These are phyloP conservation scores for Myotisia sp. DNA, from an alignment of 2,329 filamentous ascomycete species.

Conservation along the genomic window DNA sequence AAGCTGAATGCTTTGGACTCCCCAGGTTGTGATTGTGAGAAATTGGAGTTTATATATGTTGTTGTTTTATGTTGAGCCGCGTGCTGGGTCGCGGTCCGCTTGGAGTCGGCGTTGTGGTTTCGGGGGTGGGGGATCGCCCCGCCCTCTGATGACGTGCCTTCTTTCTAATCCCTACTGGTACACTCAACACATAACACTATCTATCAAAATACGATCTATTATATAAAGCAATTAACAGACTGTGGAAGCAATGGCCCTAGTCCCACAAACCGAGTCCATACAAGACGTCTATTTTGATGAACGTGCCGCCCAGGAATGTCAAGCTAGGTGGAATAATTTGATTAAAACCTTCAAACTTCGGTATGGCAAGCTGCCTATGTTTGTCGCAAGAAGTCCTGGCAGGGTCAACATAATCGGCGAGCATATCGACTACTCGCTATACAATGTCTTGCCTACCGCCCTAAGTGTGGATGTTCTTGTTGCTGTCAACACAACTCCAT, in stretches of 20 bases:
- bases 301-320: constrained; percentile 61
- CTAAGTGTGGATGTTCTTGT: constrained; percentile 83
- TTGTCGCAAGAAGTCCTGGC: constrained; percentile 79
- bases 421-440: constrained; percentile 97
- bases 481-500: constrained; percentile 48
- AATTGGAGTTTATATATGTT: too few species aligned
- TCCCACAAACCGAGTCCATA: constrained; percentile 62
- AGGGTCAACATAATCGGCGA: constrained; percentile 97
- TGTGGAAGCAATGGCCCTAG: constrained; percentile 35
- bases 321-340: constrained; percentile 60
- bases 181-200: too few species aligned
- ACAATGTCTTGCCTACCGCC: constrained; percentile 90
- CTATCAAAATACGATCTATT: too few species aligned
- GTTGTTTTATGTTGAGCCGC: too few species aligned
- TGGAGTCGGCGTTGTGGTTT: too few species aligned
- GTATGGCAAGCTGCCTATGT: constrained; percentile 59
- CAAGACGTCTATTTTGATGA: constrained; percentile 71
- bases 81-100: too few species aligned
- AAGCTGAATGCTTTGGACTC: too few species aligned
- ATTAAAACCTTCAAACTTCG: constrained; percentile 53
- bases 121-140: too few species aligned
- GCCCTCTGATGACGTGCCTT: too few species aligned
- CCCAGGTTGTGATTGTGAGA: too few species aligned
- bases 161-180: too few species aligned
- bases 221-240: too few species aligned